Evolutionary conservation across 169 alveolate species (phyloP), one percentile per base, ranked within the genome.

Genomic region (Eimeria brunetti): DNA sequence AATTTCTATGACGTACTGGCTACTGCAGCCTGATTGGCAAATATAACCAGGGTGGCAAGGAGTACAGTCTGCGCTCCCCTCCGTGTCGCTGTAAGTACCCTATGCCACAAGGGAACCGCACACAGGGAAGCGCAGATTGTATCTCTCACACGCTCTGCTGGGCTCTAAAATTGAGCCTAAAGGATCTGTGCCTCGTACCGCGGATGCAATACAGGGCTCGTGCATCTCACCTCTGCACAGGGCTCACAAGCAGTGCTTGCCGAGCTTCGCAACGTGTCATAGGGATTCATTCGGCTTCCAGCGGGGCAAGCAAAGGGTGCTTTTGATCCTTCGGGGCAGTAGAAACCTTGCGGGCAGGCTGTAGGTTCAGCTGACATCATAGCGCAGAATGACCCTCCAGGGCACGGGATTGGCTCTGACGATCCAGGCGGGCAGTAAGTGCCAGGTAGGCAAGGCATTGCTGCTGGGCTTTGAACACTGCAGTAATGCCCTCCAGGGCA

Each of bases 401-500:
- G 90, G 44, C 90, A 83, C 12, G 73, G 16, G 71, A 46, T 83
- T 51, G 90, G 90, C 33, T n/a, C 33, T 46, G 90, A 49, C 20
- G 90, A 89, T 36, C 90, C 69, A 88, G 64, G 41, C 38, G 95
- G 95, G 69, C 95, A 89, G 91, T 91, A 91, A 27, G 90, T 86
- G 38, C 98, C 98, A 41, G 95, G 89, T 27, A 95, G 97, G 64
- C 98, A 97, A 27, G 88, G 95, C 67, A 62, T 16, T 36, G 88
- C 85, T 49, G 83, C 36, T 14, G 51, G 69, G 64, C 86, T 94
- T 24, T 89, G 67, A 20, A 27, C 88, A 4, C 97, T 97, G 85
- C 98, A 97, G 81, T 96, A 97, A 76, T 96, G 94, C 27, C 98
- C 98, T 38, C 94, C 96, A 53, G 95, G 91, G 27, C 96, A 95